Evolutionary conservation across 257 asterid genomes (phyloP).

Genomic region (Nicotiana paniculata): DNA sequence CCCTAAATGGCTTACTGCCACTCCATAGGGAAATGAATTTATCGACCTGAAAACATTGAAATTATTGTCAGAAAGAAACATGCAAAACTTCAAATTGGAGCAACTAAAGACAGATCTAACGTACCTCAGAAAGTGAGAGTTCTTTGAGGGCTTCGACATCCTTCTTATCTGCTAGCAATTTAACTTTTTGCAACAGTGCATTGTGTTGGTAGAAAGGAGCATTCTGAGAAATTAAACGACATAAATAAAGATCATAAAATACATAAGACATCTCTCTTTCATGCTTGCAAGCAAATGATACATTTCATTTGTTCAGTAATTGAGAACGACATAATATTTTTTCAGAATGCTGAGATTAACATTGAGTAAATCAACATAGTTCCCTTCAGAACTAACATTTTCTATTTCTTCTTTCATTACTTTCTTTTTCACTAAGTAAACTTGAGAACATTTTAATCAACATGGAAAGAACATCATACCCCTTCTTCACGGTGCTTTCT

Average conservation of each 20-base stretch:
- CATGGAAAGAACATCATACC: conserved; percentile 33
- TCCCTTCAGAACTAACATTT: background rate
- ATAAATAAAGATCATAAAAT: background rate
- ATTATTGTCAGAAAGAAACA: background rate
- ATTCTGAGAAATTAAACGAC: conserved; percentile 41
- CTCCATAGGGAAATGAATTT: conserved; percentile 56
- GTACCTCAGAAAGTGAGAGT: conserved; percentile 62
- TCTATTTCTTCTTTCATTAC: background rate
- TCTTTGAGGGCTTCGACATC: conserved; percentile 56
- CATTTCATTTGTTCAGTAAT: background rate
- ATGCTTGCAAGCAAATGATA: background rate
- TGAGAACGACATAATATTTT: background rate
- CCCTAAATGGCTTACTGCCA: conserved; percentile 48
- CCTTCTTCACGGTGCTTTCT: conserved; percentile 68
- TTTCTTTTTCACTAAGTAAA: background rate
- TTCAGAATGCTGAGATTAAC: background rate
- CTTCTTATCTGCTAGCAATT: conserved; percentile 64
- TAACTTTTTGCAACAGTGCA: conserved; percentile 47
- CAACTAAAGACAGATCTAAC: background rate
- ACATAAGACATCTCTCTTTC: background rate
- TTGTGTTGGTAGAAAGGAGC: conserved; percentile 53
- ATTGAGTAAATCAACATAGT: background rate
- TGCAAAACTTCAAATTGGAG: background rate
- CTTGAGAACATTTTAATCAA: background rate
- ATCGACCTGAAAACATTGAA: conserved; percentile 35